phyloP scores from a whole-genome alignment of 2,329 filamentous ascomycete genomes.

The Coleophoma crateriformis region DNA sequence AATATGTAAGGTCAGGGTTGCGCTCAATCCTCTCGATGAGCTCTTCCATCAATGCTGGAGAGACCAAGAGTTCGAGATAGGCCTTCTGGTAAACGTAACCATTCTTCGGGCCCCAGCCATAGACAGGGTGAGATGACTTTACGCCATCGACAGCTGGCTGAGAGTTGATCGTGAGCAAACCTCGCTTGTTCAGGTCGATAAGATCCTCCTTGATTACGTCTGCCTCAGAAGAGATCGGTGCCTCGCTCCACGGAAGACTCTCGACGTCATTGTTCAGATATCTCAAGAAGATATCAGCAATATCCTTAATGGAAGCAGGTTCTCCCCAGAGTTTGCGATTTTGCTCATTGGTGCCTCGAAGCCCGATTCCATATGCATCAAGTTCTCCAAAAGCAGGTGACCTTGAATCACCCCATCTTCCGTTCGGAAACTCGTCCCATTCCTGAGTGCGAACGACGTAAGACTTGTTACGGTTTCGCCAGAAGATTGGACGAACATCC shows the following conservation, averaged over 20 bases:
- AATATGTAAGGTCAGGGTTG: conserved; percentile 83
- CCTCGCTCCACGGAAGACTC: conserved; percentile 89
- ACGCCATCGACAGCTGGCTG: conserved; percentile 91
- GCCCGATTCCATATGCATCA: conserved; percentile 86
- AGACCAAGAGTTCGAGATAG: conserved; percentile 86
- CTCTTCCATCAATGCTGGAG: conserved; percentile 71
- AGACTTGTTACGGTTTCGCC: conserved; percentile 93
- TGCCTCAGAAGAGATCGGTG: conserved; percentile 77
- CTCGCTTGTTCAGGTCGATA: conserved; percentile 76
- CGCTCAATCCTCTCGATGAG: conserved; percentile 72
- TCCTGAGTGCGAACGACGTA: conserved; percentile 94
- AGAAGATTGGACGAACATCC: conserved; percentile 97
- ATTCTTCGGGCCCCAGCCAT: conserved; percentile 92
- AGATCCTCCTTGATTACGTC: conserved; percentile 72
- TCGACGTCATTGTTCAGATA: conserved; percentile 80
- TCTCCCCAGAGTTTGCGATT: conserved; percentile 94
- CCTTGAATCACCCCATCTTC: conserved; percentile 94
- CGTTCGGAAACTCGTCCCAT: conserved; percentile 99
- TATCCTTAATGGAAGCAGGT: conserved; percentile 71
- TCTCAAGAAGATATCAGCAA: conserved; percentile 76
- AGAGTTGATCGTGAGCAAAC: conserved; percentile 93
- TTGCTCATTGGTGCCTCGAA: conserved; percentile 92
- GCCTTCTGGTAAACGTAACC: conserved; percentile 99
- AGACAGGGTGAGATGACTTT: conserved; percentile 78
- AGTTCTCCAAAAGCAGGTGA: conserved; percentile 95